A percentile compares a stretch with the other conserved stretches of the same genome.
These are phyloP conservation scores for Ceratocystis cubensis DNA, from an alignment of 2,329 filamentous ascomycete species.

Conservation along the genomic window DNA sequence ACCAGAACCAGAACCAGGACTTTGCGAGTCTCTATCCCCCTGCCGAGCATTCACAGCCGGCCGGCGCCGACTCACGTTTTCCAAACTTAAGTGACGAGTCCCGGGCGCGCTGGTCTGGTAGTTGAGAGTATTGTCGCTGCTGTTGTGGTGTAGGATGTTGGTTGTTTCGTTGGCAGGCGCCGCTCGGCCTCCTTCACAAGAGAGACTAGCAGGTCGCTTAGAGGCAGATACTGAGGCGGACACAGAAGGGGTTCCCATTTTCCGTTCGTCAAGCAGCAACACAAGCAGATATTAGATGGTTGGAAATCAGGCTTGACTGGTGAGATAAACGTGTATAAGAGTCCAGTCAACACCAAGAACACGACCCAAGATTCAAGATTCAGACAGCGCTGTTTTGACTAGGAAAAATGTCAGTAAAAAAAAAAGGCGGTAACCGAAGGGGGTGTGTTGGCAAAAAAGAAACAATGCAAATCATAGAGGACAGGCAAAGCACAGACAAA, in stretches of 20 bases:
- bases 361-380: background rate
- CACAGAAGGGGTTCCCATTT: background rate
- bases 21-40: background rate
- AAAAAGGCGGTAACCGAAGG: constrained; percentile 4
- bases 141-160: constrained; percentile 11
- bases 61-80: constrained; percentile 4
- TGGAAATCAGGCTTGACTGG: background rate
- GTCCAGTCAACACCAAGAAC: background rate
- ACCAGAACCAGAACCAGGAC: background rate
- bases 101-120: constrained; percentile 16
- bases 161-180: constrained; percentile 20
- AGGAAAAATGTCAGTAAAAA: background rate
- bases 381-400: no score
- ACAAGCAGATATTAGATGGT: background rate
- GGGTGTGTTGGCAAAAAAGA: background rate
- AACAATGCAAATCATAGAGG: background rate
- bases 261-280: background rate
- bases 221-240: background rate
- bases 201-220: constrained; percentile 5
- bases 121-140: constrained; percentile 4
- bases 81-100: background rate
- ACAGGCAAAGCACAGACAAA: constrained; percentile 3
- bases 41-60: background rate
- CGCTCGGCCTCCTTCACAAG: constrained; percentile 3
- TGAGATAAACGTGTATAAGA: background rate